Percentiles rank a stretch among this genome's conserved stretches.
phyloP scores from a whole-genome alignment of 345 rosid species.

The Cardamine resedifolia region DNA sequence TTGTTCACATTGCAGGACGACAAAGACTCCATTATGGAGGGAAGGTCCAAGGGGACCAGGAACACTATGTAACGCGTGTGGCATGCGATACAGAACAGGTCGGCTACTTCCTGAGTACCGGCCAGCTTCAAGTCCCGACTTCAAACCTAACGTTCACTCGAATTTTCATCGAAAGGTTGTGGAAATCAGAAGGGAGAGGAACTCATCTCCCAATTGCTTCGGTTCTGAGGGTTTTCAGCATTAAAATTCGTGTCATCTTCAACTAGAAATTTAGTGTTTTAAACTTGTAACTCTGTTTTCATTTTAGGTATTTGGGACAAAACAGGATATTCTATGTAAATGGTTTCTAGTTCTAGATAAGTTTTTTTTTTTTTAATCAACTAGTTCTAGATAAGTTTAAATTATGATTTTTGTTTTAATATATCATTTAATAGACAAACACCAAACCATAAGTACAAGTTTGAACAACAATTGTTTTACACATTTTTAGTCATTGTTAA shows the following conservation, averaged over 20 bases:
- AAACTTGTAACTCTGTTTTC: background rate
- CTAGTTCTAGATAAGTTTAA: background rate
- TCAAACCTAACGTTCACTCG: conserved; percentile 17
- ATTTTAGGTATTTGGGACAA: background rate
- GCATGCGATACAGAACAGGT: conserved; percentile 22
- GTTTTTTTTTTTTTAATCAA: too few species aligned
- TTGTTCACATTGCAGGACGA: too few species aligned
- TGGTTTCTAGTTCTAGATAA: background rate
- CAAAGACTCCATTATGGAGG: background rate
- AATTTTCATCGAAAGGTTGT: conserved; percentile 30
- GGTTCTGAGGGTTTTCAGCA: background rate
- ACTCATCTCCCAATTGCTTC: background rate
- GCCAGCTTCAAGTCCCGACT: conserved; percentile 23
- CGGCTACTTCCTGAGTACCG: conserved; percentile 25
- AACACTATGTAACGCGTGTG: conserved; percentile 31
- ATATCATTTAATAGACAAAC: background rate
- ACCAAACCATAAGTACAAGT: background rate
- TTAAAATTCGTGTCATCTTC: background rate
- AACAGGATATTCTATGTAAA: background rate
- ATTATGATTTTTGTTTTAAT: background rate
- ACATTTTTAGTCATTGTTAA: background rate
- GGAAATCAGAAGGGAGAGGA: conserved; percentile 19
- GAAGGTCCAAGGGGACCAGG: conserved; percentile 13
- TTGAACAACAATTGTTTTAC: background rate
- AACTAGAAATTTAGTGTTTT: background rate